Evolutionary conservation across 805 yeast species (phyloP), one percentile per base, ranked within the genome.

Genomic region (Millerozyma miso): DNA sequence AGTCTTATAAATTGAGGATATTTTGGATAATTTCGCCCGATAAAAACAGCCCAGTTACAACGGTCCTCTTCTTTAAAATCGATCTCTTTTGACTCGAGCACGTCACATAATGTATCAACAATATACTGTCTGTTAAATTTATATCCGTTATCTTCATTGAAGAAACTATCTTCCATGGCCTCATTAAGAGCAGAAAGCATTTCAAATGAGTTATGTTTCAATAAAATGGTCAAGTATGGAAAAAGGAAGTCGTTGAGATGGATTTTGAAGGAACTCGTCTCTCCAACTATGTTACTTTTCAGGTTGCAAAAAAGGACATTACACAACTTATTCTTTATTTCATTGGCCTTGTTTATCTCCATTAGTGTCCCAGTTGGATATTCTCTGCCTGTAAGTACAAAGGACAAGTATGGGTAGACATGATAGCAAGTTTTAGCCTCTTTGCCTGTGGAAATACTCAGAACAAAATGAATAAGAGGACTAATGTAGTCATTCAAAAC

Each of bases 21-120:
- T 56, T 91, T 93, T 2, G 97, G 84, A 47, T 83, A 80, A 55
- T 86, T 90, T 44, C 91, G 63, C 0, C 91, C 86, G 29, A 91
- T 61, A 55, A 91, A 93, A 3, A 88, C 76, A 2, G 87, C 73
- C 39, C 87, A 59, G 4, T 62, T 55, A 35, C 69, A 60, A 12
- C 51, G 45, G 29, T 63, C 69, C 4, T 20, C 39, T 4, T 52
- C 52, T 4, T 45, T 26, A 39, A 68, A 64, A 4, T 39, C 43
- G 2, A 19, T 38, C 4, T 50, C 47, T 41, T 67, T 59, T 4
- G 62, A 67, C 2, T 71, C 69, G 50, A 76, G 73, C 2, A 82
- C 62, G 40, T 85, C 86, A 13, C 87, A 57, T 16, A 91, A 61
- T 3, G 87, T 77, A 46, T 88, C 91, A 16, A 88, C 65, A 12